Percentiles rank a stretch among this genome's conserved stretches.
phyloP scores from a whole-genome alignment of 2,329 filamentous ascomycete genomes.

The Cytospora piceicola region DNA sequence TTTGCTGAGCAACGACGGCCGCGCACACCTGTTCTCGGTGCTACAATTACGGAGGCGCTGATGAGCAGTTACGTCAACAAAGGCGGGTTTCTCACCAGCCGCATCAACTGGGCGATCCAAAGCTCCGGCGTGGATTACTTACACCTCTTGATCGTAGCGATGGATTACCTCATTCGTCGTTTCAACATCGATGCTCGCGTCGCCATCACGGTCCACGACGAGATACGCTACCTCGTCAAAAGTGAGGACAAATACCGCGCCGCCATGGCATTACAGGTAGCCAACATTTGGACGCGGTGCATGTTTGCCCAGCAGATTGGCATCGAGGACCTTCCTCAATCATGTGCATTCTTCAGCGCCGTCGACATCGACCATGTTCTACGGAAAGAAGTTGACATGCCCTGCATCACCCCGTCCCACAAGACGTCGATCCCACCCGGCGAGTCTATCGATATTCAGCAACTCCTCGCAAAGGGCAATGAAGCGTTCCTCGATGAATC shows the following conservation, averaged over 20 bases:
- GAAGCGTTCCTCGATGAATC: constrained; percentile 70
- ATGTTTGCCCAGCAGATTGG: constrained; percentile 98
- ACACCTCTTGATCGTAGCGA: constrained; percentile 87
- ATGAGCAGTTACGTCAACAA: constrained; percentile 87
- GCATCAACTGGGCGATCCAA: constrained; percentile 99
- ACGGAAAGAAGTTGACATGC: constrained; percentile 98
- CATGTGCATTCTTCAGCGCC: constrained; percentile 93
- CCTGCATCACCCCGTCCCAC: constrained; percentile 91
- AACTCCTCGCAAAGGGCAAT: constrained; percentile 75
- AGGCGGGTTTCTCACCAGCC: constrained; percentile 89
- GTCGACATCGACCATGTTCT: constrained; percentile 94
- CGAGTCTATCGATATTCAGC: constrained; percentile 80
- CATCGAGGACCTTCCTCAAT: constrained; percentile 91
- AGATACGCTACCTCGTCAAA: constrained; percentile 91
- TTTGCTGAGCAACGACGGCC: constrained; percentile 95
- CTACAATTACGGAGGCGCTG: constrained; percentile 93
- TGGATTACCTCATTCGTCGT: constrained; percentile 88
- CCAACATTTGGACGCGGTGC: constrained; percentile 94
- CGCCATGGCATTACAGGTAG: constrained; percentile 90
- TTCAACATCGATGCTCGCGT: constrained; percentile 86
- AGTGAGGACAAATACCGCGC: constrained; percentile 84
- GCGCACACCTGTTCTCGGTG: constrained; percentile 87
- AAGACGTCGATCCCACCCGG: constrained; percentile 76
- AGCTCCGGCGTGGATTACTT: constrained; percentile 97
- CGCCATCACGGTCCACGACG: constrained; percentile 94